Percentiles rank a stretch among this genome's conserved stretches.
Evolutionary conservation across 352 stramenopile genomes (phyloP).

Genomic region (Blastocystis sp.): DNA sequence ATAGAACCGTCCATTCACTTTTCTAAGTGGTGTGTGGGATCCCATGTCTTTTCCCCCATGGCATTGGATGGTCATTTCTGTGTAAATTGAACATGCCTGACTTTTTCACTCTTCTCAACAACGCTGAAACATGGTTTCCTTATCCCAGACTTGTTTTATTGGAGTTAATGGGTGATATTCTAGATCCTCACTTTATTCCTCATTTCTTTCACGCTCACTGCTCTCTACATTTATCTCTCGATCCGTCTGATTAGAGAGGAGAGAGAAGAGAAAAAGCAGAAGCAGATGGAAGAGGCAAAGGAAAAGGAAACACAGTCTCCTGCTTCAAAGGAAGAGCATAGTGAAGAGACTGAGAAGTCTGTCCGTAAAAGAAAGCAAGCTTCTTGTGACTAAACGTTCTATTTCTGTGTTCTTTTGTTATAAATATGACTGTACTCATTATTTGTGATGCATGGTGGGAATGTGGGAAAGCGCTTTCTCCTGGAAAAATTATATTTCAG

Average conservation of each 20-base stretch:
- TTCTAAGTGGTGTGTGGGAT: background rate
- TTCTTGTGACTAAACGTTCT: slow-evolving; percentile 10
- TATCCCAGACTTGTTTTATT: slow-evolving; percentile 37
- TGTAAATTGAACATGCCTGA: slow-evolving; percentile 35
- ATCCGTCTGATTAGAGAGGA: slow-evolving; percentile 14
- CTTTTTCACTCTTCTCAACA: background rate
- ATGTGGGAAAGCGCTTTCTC: no score
- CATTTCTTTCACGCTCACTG: slow-evolving; percentile 40
- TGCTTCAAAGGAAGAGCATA: background rate
- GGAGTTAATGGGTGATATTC: background rate
- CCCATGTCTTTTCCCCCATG: background rate
- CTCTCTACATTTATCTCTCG: slow-evolving; percentile 40
- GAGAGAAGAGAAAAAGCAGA: slow-evolving; percentile 25
- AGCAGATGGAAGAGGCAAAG: background rate
- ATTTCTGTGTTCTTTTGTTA: background rate
- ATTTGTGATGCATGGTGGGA: no score
- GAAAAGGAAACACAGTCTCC: background rate
- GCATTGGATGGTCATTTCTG: background rate
- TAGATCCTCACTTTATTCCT: slow-evolving; percentile 23
- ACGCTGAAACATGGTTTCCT: slow-evolving; percentile 7
- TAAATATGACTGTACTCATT: no score
- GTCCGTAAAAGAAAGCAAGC: slow-evolving; percentile 37
- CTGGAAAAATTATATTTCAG: no score
- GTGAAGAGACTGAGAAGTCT: background rate
- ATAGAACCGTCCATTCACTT: background rate